Evolutionary conservation across 441 rosid species (phyloP).

Genomic region (Eutrema salsugineum): DNA sequence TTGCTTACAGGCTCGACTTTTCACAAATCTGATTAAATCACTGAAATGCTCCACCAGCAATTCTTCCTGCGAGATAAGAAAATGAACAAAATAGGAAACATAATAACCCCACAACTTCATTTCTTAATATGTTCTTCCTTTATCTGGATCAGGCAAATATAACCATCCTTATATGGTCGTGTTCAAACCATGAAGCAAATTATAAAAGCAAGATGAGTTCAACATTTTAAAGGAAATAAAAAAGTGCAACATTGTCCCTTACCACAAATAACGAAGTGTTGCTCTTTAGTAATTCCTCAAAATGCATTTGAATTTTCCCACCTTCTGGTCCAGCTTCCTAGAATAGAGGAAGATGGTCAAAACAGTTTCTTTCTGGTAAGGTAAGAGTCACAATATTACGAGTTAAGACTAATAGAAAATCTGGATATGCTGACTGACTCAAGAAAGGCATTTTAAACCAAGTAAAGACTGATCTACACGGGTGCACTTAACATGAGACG

Average conservation of each 20-base stretch:
- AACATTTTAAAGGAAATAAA: not conserved
- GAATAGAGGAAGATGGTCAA: constrained; percentile 2
- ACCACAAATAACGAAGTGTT: constrained; percentile 93
- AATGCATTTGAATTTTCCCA: constrained; percentile 91
- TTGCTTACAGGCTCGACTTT: constrained; percentile 82
- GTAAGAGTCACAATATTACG: not conserved
- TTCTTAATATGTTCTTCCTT: not conserved
- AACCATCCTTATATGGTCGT: not conserved
- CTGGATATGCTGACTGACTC: not conserved
- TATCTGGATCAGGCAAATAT: not conserved
- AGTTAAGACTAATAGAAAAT: not conserved
- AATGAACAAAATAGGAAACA: not conserved
- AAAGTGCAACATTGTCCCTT: constrained; percentile 22
- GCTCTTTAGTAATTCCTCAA: constrained; percentile 89
- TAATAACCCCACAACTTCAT: not conserved
- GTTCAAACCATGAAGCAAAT: not conserved
- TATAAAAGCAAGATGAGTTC: not conserved
- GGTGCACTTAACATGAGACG: not conserved
- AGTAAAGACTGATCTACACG: not conserved
- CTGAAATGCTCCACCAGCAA: constrained; percentile 88
- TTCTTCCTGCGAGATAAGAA: constrained; percentile 66
- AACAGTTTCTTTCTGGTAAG: not conserved
- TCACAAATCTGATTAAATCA: constrained; percentile 89
- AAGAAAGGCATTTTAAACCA: not conserved
- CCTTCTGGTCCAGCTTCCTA: constrained; percentile 98